Base-by-base conservation (phyloP, 768 basidiomycete genomes). In the Tylopilus sp. region DNA sequence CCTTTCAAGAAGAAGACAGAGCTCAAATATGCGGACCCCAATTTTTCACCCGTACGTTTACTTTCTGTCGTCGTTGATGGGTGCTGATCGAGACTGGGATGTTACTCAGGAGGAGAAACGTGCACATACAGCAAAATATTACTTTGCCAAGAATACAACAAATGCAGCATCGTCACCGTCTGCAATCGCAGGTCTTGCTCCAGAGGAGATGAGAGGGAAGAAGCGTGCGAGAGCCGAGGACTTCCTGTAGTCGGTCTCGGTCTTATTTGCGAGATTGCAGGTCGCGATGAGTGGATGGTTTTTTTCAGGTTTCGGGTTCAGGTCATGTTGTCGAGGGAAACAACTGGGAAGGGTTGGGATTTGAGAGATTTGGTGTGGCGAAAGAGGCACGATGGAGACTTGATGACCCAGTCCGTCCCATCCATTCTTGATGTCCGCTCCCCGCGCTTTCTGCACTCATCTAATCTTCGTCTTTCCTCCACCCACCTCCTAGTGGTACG, bases 191-290 rank as follows among this genome's bases (percentile, higher is more conserved):
- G 69, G 62, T 30, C 48, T 65, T 48, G 57, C 51, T 10, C 63
- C 59, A 29, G 85, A 87, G 46, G 87, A 88, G 63, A 74, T 79
- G 45, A 80, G 87, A 58, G 89, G 90, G 44, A 89, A 85, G 76
- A 93, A 93, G 71, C 76, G 92, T 43, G 87, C 90, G 43, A 77
- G 89, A 59, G 92, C 92, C 29, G 90, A 92, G 70, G 92, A 93
- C 69, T 90, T 89, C 70, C 71, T 92, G 61, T 91, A 71, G 64
- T 70, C 57, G 66, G 62, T 70, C 63, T 56, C 48, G 61, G 62
- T 68, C 50, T 66, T 62, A 56, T 67, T 62, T 62, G 59, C 50
- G 50, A 53, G 33, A 31, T 62, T 55, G 52, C 64, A 62, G 62
- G 60, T 69, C 52, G 63, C 64, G 56, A 62, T 60, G 59, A 65